Percentiles rank a stretch among this genome's conserved stretches.
Conservation (phyloP, 2,329 filamentous ascomycete species). For the Lojkania enalia region DNA sequence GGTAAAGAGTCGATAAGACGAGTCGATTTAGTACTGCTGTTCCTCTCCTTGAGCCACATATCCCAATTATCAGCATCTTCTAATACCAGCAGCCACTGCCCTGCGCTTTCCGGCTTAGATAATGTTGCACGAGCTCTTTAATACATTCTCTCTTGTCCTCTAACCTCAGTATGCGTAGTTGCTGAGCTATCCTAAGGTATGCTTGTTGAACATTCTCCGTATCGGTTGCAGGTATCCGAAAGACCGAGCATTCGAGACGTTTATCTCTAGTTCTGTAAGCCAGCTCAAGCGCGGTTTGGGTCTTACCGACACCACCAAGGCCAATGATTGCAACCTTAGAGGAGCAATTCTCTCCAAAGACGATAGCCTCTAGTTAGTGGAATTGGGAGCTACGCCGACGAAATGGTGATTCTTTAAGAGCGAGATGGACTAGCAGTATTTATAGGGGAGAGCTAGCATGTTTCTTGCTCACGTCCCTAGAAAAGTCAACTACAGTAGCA, state of each 20-base stretch:
- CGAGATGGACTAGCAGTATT: no score
- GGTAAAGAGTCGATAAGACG: slow-evolving; percentile 11
- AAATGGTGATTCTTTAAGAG: no score
- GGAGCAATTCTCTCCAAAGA: neutral
- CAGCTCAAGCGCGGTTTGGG: slow-evolving; percentile 31
- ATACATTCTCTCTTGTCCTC: neutral
- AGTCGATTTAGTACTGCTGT: no score
- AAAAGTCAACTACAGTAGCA: no score
- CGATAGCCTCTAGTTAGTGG: no score
- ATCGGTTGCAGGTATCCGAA: slow-evolving; percentile 49
- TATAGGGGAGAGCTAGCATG: no score
- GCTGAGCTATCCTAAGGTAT: no score
- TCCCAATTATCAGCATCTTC: no score
- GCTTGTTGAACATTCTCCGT: slow-evolving; percentile 44
- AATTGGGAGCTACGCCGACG: no score
- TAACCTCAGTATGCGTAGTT: no score
- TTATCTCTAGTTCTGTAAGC: slow-evolving; percentile 42
- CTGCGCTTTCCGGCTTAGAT: neutral
- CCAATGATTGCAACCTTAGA: neutral
- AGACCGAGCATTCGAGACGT: slow-evolving; percentile 40
- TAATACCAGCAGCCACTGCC: neutral
- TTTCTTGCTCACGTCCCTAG: no score
- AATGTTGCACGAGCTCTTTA: neutral
- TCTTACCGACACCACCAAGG: neutral
- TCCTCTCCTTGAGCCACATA: no score